Evolutionary conservation across 2,329 filamentous ascomycete species (phyloP).

Genomic region (Ascochyta rabiei): DNA sequence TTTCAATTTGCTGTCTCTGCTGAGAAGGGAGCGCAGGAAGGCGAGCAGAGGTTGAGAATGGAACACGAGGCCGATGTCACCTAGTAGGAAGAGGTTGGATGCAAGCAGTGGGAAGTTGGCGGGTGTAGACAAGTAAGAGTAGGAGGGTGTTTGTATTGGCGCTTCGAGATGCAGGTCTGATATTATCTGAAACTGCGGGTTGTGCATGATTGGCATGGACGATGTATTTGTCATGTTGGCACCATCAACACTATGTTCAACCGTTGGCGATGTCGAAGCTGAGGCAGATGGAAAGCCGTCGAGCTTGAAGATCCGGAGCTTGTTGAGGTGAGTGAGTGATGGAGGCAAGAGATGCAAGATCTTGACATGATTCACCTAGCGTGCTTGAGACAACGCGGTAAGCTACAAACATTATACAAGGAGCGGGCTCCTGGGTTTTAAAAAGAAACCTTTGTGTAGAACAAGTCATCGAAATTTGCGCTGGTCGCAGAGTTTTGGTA

Average conservation of each 20-base stretch:
- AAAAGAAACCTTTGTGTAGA: too few species aligned
- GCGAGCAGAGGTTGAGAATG: background rate
- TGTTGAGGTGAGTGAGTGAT: background rate
- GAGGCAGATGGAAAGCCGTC: too few species aligned
- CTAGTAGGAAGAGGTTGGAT: slow-evolving; percentile 4
- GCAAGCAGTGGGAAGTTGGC: background rate
- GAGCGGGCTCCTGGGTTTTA: too few species aligned
- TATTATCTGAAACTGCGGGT: slow-evolving; percentile 11
- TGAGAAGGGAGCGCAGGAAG: slow-evolving; percentile 8
- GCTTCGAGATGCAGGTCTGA: slow-evolving; percentile 20
- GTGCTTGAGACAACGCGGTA: background rate
- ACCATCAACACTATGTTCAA: too few species aligned
- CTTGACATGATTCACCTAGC: background rate
- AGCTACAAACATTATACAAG: background rate
- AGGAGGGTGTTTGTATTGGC: slow-evolving; percentile 4
- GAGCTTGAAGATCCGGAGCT: background rate
- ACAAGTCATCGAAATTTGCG: too few species aligned
- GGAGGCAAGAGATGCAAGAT: background rate
- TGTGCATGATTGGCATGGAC: slow-evolving; percentile 1
- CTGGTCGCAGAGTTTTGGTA: too few species aligned
- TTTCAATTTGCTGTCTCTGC: background rate
- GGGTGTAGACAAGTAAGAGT: slow-evolving; percentile 3
- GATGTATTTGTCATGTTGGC: background rate
- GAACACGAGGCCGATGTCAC: slow-evolving; percentile 6
- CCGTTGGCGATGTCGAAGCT: too few species aligned